These are phyloP conservation scores for Fomitopsis palustris DNA, from an alignment of 1,284 basidiomycete genomes.

Conservation along the genomic window DNA sequence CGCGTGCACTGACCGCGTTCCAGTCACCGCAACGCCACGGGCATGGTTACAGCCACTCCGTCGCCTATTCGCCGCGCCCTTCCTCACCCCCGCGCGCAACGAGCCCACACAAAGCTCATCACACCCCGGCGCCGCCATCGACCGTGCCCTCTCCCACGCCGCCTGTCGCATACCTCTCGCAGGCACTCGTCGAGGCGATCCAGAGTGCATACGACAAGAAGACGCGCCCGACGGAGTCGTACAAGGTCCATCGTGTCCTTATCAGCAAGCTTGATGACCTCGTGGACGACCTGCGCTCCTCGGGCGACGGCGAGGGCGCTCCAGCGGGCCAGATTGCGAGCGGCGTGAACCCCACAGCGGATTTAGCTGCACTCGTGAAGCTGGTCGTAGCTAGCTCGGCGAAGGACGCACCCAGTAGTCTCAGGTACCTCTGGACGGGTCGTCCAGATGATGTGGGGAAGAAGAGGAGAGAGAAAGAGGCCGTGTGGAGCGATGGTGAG, in stretches of 20 bases:
- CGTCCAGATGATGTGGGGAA: slow-evolving; percentile 28
- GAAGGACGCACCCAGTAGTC: slow-evolving; percentile 34
- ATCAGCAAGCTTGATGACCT: slow-evolving; percentile 48
- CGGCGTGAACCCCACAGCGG: slow-evolving; percentile 42
- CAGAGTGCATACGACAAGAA: slow-evolving; percentile 48
- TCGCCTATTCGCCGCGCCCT: slow-evolving; percentile 10
- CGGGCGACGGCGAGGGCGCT: slow-evolving; percentile 15
- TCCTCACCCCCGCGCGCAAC: slow-evolving; percentile 11
- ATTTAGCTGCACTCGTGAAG: slow-evolving; percentile 35
- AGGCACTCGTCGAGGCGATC: slow-evolving; percentile 46
- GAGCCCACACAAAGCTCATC: slow-evolving; percentile 13
- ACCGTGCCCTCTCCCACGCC: slow-evolving; percentile 5
- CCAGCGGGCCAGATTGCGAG: slow-evolving; percentile 26
- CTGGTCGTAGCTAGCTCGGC: slow-evolving; percentile 24
- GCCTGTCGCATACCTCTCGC: slow-evolving; percentile 36
- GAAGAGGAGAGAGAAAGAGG: slow-evolving; percentile 31
- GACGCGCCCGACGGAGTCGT: slow-evolving; percentile 47
- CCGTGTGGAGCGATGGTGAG: slow-evolving; percentile 31
- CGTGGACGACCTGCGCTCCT: slow-evolving; percentile 33
- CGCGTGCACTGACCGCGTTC: slow-evolving; percentile 24
- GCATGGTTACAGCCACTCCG: slow-evolving; percentile 15
- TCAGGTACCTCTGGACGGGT: slow-evolving; percentile 40
- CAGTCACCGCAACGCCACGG: slow-evolving; percentile 20
- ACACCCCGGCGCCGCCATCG: background rate
- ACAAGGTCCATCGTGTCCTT: slow-evolving; percentile 60